Evolutionary conservation across 441 rosid species (phyloP), one percentile per base, ranked within the genome.

Genomic region (Syzygium syzygioides): DNA sequence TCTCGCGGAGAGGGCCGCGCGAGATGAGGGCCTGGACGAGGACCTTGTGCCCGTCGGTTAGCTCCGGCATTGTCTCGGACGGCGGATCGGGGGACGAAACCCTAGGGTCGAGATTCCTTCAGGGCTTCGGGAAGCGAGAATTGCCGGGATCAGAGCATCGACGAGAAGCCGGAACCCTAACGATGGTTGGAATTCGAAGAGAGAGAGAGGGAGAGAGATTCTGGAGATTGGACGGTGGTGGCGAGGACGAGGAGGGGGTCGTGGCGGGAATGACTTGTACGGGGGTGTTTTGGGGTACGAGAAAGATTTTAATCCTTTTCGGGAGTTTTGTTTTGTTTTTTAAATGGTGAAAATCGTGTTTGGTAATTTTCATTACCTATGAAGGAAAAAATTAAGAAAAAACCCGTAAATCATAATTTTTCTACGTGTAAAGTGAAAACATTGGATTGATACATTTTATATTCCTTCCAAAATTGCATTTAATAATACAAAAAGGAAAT

Each of bases 1-100:
- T 90, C 92, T 94, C 98, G 86, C 89, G 66, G 55, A 98, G 95
- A 53, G 99, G 98, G 79, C 99, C 99, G 83, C 99, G 95, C 10
- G 95, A 91, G 89, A 98, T 91, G 91, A 97, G 87, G 87, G 97
- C 93, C 90, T 98, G 99, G 90, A 98, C 92, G 87, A 98, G 94
- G 76, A 95, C 87, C 64, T 96, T 97, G 92, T 98, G 99, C 90
- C 91, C 93, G 96, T 96, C 96, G 86, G 86, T 93, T 76, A 96
- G 91, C 88, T 90, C 90, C n/a, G 87, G 92, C 99, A 95, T 95
- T 60, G 59, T 87, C 86, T 20, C 4, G 48, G 88, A 7, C 34
- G 17, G 9, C 2, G 48, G 83, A 37, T 37, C 83, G 80, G 28
- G 26, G 83, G 83, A 71, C 5, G 15, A 71, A 71, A 71, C 83